Evolutionary conservation across 2,329 filamentous ascomycete species (phyloP).

Genomic region (Basipetospora chlamydospora): DNA sequence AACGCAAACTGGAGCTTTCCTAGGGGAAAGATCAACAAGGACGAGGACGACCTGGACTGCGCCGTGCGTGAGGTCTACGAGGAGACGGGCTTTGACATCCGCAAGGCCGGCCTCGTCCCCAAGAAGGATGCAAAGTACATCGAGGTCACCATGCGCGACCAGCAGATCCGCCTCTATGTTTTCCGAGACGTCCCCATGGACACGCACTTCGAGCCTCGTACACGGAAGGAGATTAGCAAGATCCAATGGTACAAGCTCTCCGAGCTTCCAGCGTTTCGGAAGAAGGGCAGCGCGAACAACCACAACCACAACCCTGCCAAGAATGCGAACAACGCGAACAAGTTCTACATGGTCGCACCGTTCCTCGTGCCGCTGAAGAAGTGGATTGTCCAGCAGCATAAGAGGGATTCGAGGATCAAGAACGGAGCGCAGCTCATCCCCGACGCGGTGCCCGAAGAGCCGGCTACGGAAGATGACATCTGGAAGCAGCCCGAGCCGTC

Average conservation of each 20-base stretch:
- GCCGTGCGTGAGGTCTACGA: constrained; percentile 90
- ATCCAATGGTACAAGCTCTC: constrained; percentile 89
- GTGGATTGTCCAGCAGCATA: constrained; percentile 79
- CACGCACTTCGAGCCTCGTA: constrained; percentile 75
- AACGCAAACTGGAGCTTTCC: constrained; percentile 94
- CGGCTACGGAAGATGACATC: constrained; percentile 48
- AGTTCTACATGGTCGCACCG: constrained; percentile 96
- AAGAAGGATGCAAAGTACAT: constrained; percentile 65
- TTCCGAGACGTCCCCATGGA: constrained; percentile 81
- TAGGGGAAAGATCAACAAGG: constrained; percentile 93
- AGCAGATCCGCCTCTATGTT: constrained; percentile 84
- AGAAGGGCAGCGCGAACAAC: constrained; percentile 40
- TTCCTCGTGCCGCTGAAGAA: constrained; percentile 76
- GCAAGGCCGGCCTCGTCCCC: constrained; percentile 59
- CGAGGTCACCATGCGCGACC: constrained; percentile 78
- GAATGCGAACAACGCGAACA: constrained; percentile 53
- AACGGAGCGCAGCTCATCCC: constrained; percentile 20
- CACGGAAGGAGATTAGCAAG: constrained; percentile 93
- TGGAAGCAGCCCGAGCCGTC: constrained; percentile 24
- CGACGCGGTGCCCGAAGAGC: constrained; percentile 30
- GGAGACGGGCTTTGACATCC: constrained; percentile 83
- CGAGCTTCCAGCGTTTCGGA: constrained; percentile 70
- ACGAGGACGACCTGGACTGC: constrained; percentile 86
- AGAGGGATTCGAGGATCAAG: constrained; percentile 41
- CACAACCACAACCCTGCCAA: constrained; percentile 42